Evolutionary conservation across 2,329 filamentous ascomycete genomes (phyloP), one percentile per base, ranked within the genome.

Genomic region (Sarocladiaceae sp.): DNA sequence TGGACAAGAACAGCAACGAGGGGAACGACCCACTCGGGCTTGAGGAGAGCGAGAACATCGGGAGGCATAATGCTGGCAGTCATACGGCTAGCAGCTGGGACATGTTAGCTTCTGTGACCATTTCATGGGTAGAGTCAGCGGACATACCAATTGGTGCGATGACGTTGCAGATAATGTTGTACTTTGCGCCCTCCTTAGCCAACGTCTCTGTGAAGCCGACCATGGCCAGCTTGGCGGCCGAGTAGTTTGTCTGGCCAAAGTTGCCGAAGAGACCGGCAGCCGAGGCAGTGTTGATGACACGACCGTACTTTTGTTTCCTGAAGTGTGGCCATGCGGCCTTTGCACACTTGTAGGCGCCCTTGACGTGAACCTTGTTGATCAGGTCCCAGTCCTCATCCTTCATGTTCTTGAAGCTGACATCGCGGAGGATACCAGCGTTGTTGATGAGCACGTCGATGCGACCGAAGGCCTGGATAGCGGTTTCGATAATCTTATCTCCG

Each of bases 401-500:
- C 80, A 97, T 94, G 71, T 97, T 97, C 79, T 95, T 95, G 74
- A 98, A 97, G 76, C 87, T 91, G 61, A 97, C 67, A 70, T 97
- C 90, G 49, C 91, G 85, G 48, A 95, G 76, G 61, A 97, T 97
- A 60, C 93, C 91, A 49, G 93, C 93, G 63, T 97, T 98, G 78
- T 98, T 98, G 69, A 98, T 84, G 57, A 98, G 82, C 52, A 98
- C 73, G 65, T 98, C 91, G 67, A 98, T 80, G 58, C 91, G 87
- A 55, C 91, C 87, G 61, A 83, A 93, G 45, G 72, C 73, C 65
- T 87, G 72, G 62, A 93, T 85, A 56, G 87, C 87, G 19, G 86
- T 90, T 53, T 91, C 83, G 69, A 98, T 94, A 65, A 98, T 97
- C 67, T 79, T 84, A 49, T 97, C 91, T 58, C 93, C 93, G 58